A percentile compares a stretch with the other conserved stretches of the same genome.
phyloP scores from a whole-genome alignment of 768 basidiomycete species.

The Agaricus blazei region DNA sequence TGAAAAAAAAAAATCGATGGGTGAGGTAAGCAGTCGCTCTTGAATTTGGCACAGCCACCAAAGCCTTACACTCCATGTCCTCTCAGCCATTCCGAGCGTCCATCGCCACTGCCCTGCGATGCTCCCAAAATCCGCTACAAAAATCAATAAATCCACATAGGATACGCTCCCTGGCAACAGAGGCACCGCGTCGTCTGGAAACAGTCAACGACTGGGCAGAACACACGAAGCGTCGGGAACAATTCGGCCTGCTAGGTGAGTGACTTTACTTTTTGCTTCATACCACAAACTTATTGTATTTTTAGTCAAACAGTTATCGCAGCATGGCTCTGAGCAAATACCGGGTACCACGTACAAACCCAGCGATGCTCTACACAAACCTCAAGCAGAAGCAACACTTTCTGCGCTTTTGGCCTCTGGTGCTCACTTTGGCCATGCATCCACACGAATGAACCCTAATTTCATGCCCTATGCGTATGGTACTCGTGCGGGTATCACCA shows the following conservation, averaged over 20 bases:
- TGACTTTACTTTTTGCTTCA: conserved; percentile 13
- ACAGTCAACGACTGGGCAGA: conserved; percentile 60
- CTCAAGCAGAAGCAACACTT: conserved; percentile 67
- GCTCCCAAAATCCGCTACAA: conserved; percentile 17
- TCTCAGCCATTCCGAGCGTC: conserved; percentile 31
- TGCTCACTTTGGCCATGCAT: conserved; percentile 90
- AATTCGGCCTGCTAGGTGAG: conserved; percentile 51
- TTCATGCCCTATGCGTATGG: conserved; percentile 93
- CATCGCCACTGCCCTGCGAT: conserved; percentile 28
- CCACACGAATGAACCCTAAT: conserved; percentile 80
- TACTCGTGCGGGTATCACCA: conserved; percentile 79
- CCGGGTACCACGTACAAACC: conserved; percentile 68
- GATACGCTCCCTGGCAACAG: conserved; percentile 22
- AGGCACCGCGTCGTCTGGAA: conserved; percentile 25
- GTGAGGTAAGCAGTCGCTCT: conserved; percentile 52
- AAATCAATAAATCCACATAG: conserved; percentile 10
- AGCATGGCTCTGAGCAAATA: conserved; percentile 76
- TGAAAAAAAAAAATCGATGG: conserved; percentile 42
- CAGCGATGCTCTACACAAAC: conserved; percentile 62
- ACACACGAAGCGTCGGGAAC: conserved; percentile 55
- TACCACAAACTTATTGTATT: conserved; percentile 14
- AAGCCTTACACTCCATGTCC: conserved; percentile 29
- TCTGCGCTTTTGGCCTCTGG: conserved; percentile 90
- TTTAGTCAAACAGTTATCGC: conserved; percentile 55
- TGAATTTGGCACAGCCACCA: conserved; percentile 41